Percentiles rank a stretch among this genome's conserved stretches.
phyloP scores from a whole-genome alignment of 805 yeast genomes.

The Kuraishia ogatae region DNA sequence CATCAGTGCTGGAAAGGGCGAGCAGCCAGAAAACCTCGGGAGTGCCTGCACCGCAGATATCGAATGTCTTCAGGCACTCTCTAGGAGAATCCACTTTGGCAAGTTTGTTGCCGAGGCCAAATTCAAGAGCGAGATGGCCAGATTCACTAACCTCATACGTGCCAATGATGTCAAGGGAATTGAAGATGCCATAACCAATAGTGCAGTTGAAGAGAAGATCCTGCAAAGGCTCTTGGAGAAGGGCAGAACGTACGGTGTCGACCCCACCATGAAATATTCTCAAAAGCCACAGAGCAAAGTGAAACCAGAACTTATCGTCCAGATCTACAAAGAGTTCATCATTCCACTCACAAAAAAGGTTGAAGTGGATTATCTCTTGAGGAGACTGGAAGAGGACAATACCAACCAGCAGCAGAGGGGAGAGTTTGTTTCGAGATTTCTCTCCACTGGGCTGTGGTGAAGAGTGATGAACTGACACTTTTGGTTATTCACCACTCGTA shows the following conservation, averaged over 20 bases:
- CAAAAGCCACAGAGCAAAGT: conserved; percentile 67
- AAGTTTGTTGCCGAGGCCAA: conserved; percentile 97
- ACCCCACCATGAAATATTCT: conserved; percentile 68
- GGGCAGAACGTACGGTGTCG: conserved; percentile 82
- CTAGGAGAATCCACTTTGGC: conserved; percentile 93
- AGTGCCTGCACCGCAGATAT: conserved; percentile 81
- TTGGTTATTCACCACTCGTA: neutral
- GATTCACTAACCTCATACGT: conserved; percentile 55
- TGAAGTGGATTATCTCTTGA: conserved; percentile 82
- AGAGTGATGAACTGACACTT: neutral
- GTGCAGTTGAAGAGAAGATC: conserved; percentile 79
- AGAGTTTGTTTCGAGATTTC: conserved; percentile 14
- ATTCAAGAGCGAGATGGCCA: conserved; percentile 57
- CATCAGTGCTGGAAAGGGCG: conserved; percentile 57
- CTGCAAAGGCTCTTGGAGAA: conserved; percentile 69
- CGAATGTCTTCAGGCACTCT: conserved; percentile 77
- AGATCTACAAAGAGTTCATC: conserved; percentile 77
- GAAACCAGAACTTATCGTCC: conserved; percentile 72
- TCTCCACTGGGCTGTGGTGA: conserved; percentile 14
- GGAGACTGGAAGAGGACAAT: conserved; percentile 63
- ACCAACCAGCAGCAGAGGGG: conserved; percentile 11
- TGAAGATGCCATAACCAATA: conserved; percentile 74
- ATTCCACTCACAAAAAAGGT: conserved; percentile 94
- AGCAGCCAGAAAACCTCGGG: conserved; percentile 81
- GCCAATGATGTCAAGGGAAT: conserved; percentile 64